A percentile compares a stretch with the other conserved stretches of the same genome.
Conservation (phyloP, 208 protist genomes). For the Crithidia brevicula region DNA sequence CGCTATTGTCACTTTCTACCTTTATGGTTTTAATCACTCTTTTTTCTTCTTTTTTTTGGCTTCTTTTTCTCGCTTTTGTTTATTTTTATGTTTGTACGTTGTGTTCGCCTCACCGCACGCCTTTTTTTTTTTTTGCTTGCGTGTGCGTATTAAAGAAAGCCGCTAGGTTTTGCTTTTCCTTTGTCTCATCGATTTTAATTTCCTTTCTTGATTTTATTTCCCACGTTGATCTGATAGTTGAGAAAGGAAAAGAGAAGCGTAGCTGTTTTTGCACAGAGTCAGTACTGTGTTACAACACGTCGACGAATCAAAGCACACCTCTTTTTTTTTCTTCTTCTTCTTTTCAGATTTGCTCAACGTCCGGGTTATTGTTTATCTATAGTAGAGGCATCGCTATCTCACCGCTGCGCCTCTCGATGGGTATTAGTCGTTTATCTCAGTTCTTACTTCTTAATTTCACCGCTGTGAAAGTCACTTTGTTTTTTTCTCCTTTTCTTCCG, state of each 20-base stretch:
- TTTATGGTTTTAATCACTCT: slow-evolving; percentile 3
- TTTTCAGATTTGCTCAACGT: too few relatives aligned
- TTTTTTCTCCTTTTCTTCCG: slow-evolving; percentile 1
- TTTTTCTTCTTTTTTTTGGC: slow-evolving; percentile 5
- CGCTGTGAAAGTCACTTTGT: background rate
- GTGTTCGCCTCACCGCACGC: background rate
- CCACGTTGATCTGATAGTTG: too few relatives aligned
- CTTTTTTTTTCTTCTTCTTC: background rate
- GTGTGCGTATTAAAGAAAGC: background rate
- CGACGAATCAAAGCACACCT: background rate
- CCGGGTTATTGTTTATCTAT: too few relatives aligned
- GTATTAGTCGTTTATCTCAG: background rate
- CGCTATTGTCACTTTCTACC: background rate
- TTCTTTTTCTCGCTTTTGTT: background rate
- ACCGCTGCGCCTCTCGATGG: background rate
- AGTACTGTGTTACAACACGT: slow-evolving; percentile 10
- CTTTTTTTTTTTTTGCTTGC: background rate
- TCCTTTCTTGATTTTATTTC: background rate
- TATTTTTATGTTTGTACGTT: background rate
- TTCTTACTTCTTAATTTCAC: background rate
- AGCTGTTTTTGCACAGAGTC: background rate
- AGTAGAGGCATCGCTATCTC: too few relatives aligned
- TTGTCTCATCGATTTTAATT: background rate
- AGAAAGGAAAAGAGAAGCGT: background rate
- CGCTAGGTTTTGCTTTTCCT: background rate